phyloP scores from a whole-genome alignment of 2,329 filamentous ascomycete genomes.

The Sarocladiaceae sp. region DNA sequence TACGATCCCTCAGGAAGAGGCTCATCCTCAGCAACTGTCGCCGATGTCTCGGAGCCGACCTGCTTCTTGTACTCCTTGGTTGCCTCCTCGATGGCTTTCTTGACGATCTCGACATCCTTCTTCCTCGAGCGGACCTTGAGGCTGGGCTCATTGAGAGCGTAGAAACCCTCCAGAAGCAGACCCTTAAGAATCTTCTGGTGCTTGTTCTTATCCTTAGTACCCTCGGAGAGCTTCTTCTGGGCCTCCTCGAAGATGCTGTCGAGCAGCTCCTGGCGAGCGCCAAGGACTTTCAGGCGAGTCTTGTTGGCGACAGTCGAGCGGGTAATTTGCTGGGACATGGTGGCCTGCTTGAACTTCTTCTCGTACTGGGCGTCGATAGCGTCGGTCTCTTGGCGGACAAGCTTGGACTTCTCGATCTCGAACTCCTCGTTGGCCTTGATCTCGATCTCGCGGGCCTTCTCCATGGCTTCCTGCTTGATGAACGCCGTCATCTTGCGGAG shows the following conservation, averaged over 20 bases:
- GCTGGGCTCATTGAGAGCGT: constrained; percentile 77
- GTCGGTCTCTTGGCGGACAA: constrained; percentile 90
- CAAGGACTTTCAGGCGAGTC: constrained; percentile 82
- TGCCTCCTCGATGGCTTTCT: constrained; percentile 72
- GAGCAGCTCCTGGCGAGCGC: constrained; percentile 81
- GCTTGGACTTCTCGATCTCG: constrained; percentile 97
- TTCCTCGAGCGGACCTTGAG: constrained; percentile 70
- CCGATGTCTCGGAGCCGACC: constrained; percentile 60
- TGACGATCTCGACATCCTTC: constrained; percentile 68
- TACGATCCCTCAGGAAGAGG: constrained; percentile 77
- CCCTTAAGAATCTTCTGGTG: constrained; percentile 74
- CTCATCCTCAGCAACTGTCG: constrained; percentile 71
- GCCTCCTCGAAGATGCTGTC: constrained; percentile 83
- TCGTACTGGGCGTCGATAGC: constrained; percentile 89
- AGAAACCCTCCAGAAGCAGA: constrained; percentile 82
- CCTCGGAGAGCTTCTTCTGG: constrained; percentile 59
- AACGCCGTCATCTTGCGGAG: constrained; percentile 99
- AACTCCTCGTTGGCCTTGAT: constrained; percentile 99
- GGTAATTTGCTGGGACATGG: constrained; percentile 98
- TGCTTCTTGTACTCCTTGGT: constrained; percentile 78
- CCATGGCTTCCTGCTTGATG: constrained; percentile 96
- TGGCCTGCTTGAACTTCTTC: constrained; percentile 98
- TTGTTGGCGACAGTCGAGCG: constrained; percentile 95
- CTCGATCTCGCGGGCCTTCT: constrained; percentile 95
- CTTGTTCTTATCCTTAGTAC: constrained; percentile 62